Base-by-base conservation (phyloP, 2,329 filamentous ascomycete genomes). In the Ophiosphaerella herpotricha region DNA sequence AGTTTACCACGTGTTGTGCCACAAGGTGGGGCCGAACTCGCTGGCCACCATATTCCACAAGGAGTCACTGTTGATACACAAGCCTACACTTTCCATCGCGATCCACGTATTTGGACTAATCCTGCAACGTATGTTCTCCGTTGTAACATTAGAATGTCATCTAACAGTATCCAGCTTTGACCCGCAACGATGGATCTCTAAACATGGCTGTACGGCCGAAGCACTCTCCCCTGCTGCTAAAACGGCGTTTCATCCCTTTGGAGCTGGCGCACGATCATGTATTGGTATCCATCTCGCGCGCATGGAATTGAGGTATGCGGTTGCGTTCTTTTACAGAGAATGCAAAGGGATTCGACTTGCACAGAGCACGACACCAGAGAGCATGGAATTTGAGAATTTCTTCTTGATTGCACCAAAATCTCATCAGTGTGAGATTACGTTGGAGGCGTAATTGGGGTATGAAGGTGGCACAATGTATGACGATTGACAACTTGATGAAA, bases 231-330 rank as follows among this genome's bases (percentile, higher is more conserved):
- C 63, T 0, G 63, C 59, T 2, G 70, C 70, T 0, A 79, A 81
- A 44, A 77, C 80, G 2, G 82, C 82, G 13, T 88, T 86, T 56
- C 84, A 85, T 76, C 85, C 86, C 0, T 90, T 90, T 66, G 84
- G 86, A 1, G 86, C 82, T 14, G 87, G 87, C 0, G 84, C 86
- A 0, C 76, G 86, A 21, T 86, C 87, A 71, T 90, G 87, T 57
- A 76, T 90, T 5, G 87, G 87, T 0, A 82, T 85, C 5, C 86
- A 90, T 58, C 82, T 90, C 55, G 87, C 87, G 0, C 71, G 74
- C 18, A 82, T 82, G 68, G 82, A 85, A 58, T 60, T 85, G 26
- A 74, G 82, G 7, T 75, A 82, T 32, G 80, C 75, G 0, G 73
- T 77, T 0, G 78, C 80, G 0, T 70, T 76, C 5, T 82, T 86